Percentiles rank a stretch among this genome's conserved stretches.
Conservation (phyloP, 495 filamentous ascomycete genomes). For the Elasticomyces elasticus region DNA sequence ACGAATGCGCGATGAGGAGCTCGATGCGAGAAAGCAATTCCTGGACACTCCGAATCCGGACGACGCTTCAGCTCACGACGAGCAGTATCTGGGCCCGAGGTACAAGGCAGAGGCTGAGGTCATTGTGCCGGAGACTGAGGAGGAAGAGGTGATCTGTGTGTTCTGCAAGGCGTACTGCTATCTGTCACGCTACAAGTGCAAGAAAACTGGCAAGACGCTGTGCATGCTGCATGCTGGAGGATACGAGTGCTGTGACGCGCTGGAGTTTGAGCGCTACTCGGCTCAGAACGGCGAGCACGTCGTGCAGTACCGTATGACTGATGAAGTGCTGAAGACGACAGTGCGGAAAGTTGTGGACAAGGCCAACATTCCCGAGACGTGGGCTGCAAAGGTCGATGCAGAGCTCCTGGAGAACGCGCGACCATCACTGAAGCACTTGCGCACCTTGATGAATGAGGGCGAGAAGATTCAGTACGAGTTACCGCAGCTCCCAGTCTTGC, state of each 20-base stretch:
- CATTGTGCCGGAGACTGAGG: conserved; percentile 39
- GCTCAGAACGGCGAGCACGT: conserved; percentile 47
- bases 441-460: conserved; percentile 79
- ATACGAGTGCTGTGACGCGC: conserved; percentile 65
- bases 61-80: not conserved
- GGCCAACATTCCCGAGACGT: conserved; percentile 72
- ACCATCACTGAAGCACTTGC: conserved; percentile 77
- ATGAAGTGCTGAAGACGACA: conserved; percentile 54
- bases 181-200: conserved; percentile 79
- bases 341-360: conserved; percentile 77
- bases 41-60: conserved; percentile 17
- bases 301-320: conserved; percentile 48
- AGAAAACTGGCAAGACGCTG: conserved; percentile 62
- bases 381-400: conserved; percentile 83
- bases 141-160: conserved; percentile 74
- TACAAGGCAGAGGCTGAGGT: conserved; percentile 19
- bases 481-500: conserved; percentile 69
- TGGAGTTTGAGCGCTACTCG: conserved; percentile 37
- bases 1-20: conserved; percentile 63
- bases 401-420: conserved; percentile 69
- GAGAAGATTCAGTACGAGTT: conserved; percentile 95
- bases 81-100: conserved; percentile 3
- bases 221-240: conserved; percentile 70
- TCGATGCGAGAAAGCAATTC: conserved; percentile 56
- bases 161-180: conserved; percentile 91